Evolutionary conservation across 2,329 filamentous ascomycete genomes (phyloP).

Genomic region (Monosporascus sp.): DNA sequence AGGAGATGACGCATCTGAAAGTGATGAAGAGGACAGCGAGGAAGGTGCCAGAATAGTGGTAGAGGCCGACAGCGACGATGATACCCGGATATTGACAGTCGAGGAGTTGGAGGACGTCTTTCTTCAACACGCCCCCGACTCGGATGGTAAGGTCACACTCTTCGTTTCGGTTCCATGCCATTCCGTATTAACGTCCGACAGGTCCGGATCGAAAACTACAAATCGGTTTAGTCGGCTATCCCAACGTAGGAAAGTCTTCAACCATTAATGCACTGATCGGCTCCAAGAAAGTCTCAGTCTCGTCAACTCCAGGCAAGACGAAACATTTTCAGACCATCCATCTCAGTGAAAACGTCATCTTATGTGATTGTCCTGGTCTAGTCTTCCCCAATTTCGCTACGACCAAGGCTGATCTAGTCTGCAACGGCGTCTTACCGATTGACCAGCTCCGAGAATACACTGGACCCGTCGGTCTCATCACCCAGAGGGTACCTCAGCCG

Average conservation of each 20-base stretch:
- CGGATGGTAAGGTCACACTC: constrained; percentile 38
- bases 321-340: constrained; percentile 99
- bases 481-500: constrained; percentile 75
- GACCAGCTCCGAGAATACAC: constrained; percentile 93
- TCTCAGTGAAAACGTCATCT: constrained; percentile 79
- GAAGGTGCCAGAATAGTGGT: constrained; percentile 31
- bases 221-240: constrained; percentile 93
- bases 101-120: constrained; percentile 91
- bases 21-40: constrained; percentile 32
- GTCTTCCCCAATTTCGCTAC: constrained; percentile 98
- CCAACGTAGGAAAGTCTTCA: constrained; percentile 98
- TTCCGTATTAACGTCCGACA: constrained; percentile 23
- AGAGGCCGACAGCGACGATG: constrained; percentile 44
- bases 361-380: constrained; percentile 97
- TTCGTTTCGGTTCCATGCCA: not conserved
- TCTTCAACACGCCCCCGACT: constrained; percentile 63
- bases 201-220: constrained; percentile 63
- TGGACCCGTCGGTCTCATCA: constrained; percentile 78
- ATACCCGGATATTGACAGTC: constrained; percentile 81
- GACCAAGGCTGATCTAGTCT: constrained; percentile 93
- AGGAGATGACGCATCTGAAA: constrained; percentile 24
- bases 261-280: constrained; percentile 99
- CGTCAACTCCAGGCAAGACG: constrained; percentile 94
- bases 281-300: constrained; percentile 97
- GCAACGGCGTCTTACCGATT: constrained; percentile 90